Evolutionary conservation across 164 flowering plant genomes (phyloP), one percentile per base, ranked within the genome.

Genomic region (Aristolochia contorta): DNA sequence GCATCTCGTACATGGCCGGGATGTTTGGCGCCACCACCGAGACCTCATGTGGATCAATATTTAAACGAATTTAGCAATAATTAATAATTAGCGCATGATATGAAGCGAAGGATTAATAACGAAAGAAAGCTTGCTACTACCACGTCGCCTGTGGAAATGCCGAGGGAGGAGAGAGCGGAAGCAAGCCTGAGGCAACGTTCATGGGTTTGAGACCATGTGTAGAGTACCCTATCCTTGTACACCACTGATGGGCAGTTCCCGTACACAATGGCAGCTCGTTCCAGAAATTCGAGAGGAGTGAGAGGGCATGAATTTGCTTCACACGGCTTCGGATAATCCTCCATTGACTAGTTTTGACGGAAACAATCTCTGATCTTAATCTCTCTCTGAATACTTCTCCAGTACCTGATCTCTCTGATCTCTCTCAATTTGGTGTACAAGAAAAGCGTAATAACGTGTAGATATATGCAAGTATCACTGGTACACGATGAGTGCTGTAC

Each of bases 1-100:
- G 96, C 89, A 89, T 81, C 81, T 92, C 98, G 65, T 85, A 87
- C 62, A 82, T 56, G 10, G 96, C 98, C 12, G 98, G 98, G 37
- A 84, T 58, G 20, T 92, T 92, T 4, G 98, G 98, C 14, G 98
- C 89, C 72, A 92, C 59, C 9, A 93, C 94, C 0, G 98, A 90
- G 0, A 91, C 96, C 91, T 87, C n/a, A n/a, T n/a, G n/a, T n/a
- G n/a, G n/a, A n/a, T n/a, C n/a, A n/a, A n/a, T n/a, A n/a, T n/a
- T n/a, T n/a, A n/a, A n/a, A n/a, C n/a, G n/a, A n/a, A n/a, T n/a
- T n/a, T n/a, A n/a, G 27, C 12, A 22, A 6, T 32, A 32, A 32
- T 3, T 3, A 7, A 7, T n/a, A n/a, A n/a, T n/a, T n/a, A 7
- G 3, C 7, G 4, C 33, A 7, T 10, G 43, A 7, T 37, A n/a